Percentiles rank a stretch among this genome's conserved stretches.
phyloP scores from a whole-genome alignment of 805 yeast genomes.

The Metschnikowia colocasiae region DNA sequence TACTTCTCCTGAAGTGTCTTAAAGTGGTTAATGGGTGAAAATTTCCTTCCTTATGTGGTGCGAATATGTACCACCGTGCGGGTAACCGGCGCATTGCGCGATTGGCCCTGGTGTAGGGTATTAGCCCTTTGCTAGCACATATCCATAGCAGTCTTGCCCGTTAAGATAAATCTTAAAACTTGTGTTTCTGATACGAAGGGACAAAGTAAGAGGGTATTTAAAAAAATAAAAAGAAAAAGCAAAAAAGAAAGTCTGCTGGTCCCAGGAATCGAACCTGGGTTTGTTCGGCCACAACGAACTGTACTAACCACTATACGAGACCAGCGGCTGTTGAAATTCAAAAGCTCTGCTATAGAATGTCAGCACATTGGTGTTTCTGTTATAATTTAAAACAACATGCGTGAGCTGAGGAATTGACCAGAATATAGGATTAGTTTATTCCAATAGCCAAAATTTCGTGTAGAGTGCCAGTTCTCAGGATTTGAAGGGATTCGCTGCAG shows the following conservation, averaged over 20 bases:
- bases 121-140: background rate
- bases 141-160: background rate
- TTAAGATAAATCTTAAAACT: too few species aligned
- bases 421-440: too few species aligned
- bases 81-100: conserved; percentile 13
- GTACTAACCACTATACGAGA: conserved; percentile 68
- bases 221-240: background rate
- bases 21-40: background rate
- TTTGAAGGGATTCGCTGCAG: too few species aligned
- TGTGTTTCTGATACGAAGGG: too few species aligned
- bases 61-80: conserved; percentile 8
- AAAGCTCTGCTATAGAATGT: too few species aligned
- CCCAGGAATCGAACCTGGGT: conserved; percentile 75
- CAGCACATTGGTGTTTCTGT: too few species aligned
- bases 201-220: too few species aligned
- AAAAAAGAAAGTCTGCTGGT: conserved; percentile 46
- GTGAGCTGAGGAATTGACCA: too few species aligned
- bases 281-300: conserved; percentile 70
- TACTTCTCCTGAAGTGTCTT: background rate
- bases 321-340: conserved; percentile 27
- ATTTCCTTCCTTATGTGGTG: background rate
- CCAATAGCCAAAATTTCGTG: too few species aligned
- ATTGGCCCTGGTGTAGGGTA: background rate
- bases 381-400: too few species aligned
- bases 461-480: too few species aligned